Evolutionary conservation across 148 eudicot species (phyloP).

Genomic region (Persicaria maculosa): DNA sequence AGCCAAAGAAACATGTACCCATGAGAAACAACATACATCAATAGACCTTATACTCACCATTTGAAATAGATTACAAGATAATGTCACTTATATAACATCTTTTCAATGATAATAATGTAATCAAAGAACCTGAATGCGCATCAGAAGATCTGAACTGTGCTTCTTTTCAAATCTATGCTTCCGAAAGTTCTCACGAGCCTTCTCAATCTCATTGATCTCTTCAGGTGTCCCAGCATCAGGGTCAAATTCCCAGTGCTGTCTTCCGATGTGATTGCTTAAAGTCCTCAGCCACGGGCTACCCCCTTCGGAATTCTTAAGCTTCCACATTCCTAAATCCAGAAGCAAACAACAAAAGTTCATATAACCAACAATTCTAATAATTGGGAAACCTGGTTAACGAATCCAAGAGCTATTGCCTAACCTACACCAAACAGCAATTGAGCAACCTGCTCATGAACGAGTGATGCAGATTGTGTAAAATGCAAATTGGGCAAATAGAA

Average conservation of each 20-base stretch:
- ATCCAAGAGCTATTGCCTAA: too few relatives aligned
- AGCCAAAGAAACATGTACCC: not conserved
- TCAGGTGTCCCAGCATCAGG: conserved; percentile 51
- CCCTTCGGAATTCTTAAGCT: conserved; percentile 81
- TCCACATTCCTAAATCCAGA: conserved; percentile 59
- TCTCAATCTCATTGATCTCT: conserved; percentile 50
- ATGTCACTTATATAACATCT: not conserved
- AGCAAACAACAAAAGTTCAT: not conserved
- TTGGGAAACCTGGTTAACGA: too few relatives aligned
- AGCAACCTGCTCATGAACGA: too few relatives aligned
- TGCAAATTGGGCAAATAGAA: too few relatives aligned
- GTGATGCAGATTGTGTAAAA: too few relatives aligned
- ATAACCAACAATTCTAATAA: not conserved
- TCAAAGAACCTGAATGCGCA: conserved; percentile 69
- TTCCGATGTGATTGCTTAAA: conserved; percentile 62
- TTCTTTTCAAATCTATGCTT: conserved; percentile 56
- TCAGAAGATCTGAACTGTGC: conserved; percentile 81
- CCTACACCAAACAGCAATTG: too few relatives aligned
- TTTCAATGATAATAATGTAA: not conserved
- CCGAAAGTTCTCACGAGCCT: conserved; percentile 46
- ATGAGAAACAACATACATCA: conserved; percentile 4
- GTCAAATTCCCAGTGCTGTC: conserved; percentile 95
- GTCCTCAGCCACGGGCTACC: conserved; percentile 62
- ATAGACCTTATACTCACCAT: not conserved
- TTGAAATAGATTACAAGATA: not conserved